phyloP scores from a whole-genome alignment of 768 basidiomycete genomes.

The Kwoniella sp. region DNA sequence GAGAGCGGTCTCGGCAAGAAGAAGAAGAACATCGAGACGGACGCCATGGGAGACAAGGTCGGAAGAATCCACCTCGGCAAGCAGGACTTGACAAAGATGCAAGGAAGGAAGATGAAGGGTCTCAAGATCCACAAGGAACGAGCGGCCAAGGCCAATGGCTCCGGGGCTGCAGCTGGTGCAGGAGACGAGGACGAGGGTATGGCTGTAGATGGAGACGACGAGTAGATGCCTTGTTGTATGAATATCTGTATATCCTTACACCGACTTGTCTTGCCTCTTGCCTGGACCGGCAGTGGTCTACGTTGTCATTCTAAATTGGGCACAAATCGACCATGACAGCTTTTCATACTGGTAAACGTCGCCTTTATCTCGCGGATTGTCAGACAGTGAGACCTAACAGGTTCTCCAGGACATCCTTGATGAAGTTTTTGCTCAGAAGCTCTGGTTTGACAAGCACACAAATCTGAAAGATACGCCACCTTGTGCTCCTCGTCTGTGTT shows the following conservation, averaged over 20 bases:
- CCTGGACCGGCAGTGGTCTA: no score
- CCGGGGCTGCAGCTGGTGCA: conserved; percentile 14
- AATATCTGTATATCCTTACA: conserved; percentile 19
- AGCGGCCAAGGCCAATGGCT: conserved; percentile 34
- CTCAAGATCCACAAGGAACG: conserved; percentile 60
- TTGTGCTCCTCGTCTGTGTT: background rate
- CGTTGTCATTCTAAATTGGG: no score
- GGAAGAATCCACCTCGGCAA: conserved; percentile 85
- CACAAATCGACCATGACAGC: no score
- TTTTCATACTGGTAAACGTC: no score
- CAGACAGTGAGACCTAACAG: no score
- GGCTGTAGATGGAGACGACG: background rate
- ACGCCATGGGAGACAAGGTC: conserved; percentile 96
- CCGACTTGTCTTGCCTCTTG: background rate
- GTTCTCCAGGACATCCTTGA: no score
- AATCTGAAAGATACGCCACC: no score
- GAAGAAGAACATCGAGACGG: conserved; percentile 88
- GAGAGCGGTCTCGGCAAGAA: conserved; percentile 79
- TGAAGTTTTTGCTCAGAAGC: no score
- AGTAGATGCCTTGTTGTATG: conserved; percentile 14
- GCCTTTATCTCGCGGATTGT: no score
- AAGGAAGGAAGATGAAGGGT: conserved; percentile 96
- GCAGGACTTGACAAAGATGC: conserved; percentile 83
- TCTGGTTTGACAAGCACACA: no score
- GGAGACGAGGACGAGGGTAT: conserved; percentile 11